Conservation (phyloP, 345 rosid genomes). For the Ceriops zippeliana region DNA sequence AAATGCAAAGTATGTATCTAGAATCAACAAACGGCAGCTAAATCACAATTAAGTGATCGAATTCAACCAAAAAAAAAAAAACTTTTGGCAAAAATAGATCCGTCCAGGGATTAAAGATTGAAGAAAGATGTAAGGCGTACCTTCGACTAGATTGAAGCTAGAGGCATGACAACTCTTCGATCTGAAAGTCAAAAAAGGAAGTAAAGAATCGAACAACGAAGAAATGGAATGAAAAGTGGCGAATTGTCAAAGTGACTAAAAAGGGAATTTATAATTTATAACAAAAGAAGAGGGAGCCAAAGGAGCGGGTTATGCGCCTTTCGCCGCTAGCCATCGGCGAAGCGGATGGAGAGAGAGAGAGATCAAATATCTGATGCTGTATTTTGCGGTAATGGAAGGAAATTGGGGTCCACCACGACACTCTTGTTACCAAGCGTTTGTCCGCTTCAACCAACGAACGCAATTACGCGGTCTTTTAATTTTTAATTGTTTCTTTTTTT, state of each 20-base stretch:
- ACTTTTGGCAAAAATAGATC: no score
- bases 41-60: neutral
- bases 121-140: neutral
- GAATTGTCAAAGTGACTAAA: neutral
- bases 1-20: neutral
- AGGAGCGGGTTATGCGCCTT: slow-evolving; percentile 7
- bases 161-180: neutral
- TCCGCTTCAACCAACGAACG: slow-evolving; percentile 12
- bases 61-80: neutral
- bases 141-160: neutral
- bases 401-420: slow-evolving; percentile 9
- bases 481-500: neutral
- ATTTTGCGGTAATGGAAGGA: neutral
- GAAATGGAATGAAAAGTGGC: neutral
- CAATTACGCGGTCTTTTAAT: neutral
- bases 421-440: slow-evolving; percentile 1
- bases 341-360: neutral
- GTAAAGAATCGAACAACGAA: neutral
- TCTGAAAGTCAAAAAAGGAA: slow-evolving; percentile 1
- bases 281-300: neutral
- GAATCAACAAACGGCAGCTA: neutral
- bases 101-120: neutral
- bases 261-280: neutral
- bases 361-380: neutral
- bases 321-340: slow-evolving; percentile 6